phyloP scores from a whole-genome alignment of 2,329 filamentous ascomycete genomes.

The Phialophora macrospora region DNA sequence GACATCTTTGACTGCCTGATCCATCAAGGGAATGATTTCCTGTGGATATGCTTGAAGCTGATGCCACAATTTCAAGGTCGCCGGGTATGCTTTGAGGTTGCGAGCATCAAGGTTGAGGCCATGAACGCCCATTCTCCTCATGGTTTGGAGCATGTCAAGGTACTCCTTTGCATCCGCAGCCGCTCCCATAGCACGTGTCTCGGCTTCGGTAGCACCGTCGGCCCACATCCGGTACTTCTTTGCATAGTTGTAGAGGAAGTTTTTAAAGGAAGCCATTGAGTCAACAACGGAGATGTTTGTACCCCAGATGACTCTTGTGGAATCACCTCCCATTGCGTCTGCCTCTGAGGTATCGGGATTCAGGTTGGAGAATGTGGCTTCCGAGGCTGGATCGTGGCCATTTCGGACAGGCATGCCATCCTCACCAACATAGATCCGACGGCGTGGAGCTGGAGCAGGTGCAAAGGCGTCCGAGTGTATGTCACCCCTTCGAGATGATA shows the following conservation, averaged over 20 bases:
- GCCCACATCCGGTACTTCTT: slow-evolving; percentile 92
- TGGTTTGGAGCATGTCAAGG: slow-evolving; percentile 81
- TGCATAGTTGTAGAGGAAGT: slow-evolving; percentile 89
- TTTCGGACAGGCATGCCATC: slow-evolving; percentile 64
- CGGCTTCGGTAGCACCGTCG: slow-evolving; percentile 79
- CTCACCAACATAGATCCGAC: slow-evolving; percentile 68
- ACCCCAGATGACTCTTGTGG: slow-evolving; percentile 89
- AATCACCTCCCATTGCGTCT: slow-evolving; percentile 79
- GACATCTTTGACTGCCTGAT: slow-evolving; percentile 88
- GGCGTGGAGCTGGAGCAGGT: slow-evolving; percentile 56
- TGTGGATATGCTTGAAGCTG: slow-evolving; percentile 93
- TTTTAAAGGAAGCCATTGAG: slow-evolving; percentile 83
- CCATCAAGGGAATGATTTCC: slow-evolving; percentile 95
- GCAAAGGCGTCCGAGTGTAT: slow-evolving; percentile 79
- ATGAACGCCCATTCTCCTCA: slow-evolving; percentile 83
- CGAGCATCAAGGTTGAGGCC: slow-evolving; percentile 85
- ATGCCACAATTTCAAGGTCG: slow-evolving; percentile 92
- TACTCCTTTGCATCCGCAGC: slow-evolving; percentile 81
- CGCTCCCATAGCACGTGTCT: slow-evolving; percentile 69
- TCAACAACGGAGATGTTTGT: slow-evolving; percentile 95
- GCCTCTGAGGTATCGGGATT: slow-evolving; percentile 91
- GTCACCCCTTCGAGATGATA: slow-evolving; percentile 75
- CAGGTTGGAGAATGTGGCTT: slow-evolving; percentile 69
- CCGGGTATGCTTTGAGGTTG: slow-evolving; percentile 90
- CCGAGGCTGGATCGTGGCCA: slow-evolving; percentile 55